Base-by-base conservation (phyloP, 257 asterid genomes). In the Fraxinus quadrangulata region DNA sequence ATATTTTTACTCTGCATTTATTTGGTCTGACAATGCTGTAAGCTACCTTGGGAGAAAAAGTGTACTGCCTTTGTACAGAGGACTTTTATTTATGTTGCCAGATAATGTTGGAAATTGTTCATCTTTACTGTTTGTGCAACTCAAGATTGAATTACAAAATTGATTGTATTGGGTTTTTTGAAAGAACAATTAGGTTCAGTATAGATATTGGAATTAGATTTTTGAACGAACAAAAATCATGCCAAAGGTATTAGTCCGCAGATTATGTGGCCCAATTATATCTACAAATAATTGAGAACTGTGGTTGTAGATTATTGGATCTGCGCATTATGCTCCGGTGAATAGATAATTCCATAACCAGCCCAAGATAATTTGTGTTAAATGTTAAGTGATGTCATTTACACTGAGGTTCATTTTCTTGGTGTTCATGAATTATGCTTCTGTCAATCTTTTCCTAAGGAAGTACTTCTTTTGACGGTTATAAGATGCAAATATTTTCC, bases 11-110 rank as follows among this genome's bases (percentile, higher is more conserved):
- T 26, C 36, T 70, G n/a, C n/a, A 6, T 56, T 74, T 24, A 12
- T 69, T 70, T 72, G 76, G 70, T 77, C 75, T 66, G 69, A 17
- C 23, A 56, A 56, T n/a, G 3, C 66, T 56, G 66, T 33, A 61
- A 3, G 17, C 33, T 61, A 33, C 31, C 68, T 23, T 61, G 70
- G 24, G 34, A 28, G 67, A 67, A 34, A 17, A 24, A 54, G 12
- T 12, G 13, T 56, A 31, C 19, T 6, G 67, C 81, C 17, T 61
- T 61, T 1, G 17, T 34, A 51, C 75, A 36, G 34, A 75, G 67
- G 61, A 23, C 61, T 3, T 16, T 17, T 63, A 69, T 36, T 67
- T 30, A 70, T 51, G 45, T 51, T 74, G 36, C 75, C 75, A 73
- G 30, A 49, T 47, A 16, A 73, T 16, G 17, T 24, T 17, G 31